A percentile compares a stretch with the other conserved stretches of the same genome.
Conservation (phyloP, 805 yeast genomes). For the Ogataea naganishii region DNA sequence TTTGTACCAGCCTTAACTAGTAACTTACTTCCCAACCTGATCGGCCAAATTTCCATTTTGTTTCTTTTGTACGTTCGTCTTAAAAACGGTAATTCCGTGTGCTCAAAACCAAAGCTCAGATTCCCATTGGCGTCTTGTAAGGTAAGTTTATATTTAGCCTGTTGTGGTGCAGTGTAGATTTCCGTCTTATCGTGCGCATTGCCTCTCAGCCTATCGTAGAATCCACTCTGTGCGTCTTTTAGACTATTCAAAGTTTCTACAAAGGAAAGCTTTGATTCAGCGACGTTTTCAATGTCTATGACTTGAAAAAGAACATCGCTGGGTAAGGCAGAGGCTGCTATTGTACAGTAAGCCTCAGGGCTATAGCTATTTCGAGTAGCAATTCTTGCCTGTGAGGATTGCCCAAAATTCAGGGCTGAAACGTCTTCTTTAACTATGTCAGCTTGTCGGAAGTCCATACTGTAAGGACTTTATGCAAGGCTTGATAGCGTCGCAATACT, state of each 20-base stretch:
- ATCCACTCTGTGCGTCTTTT: constrained; percentile 50
- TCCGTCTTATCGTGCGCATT: constrained; percentile 4
- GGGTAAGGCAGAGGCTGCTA: too few relatives aligned
- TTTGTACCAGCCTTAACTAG: constrained; percentile 38
- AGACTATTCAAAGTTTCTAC: constrained; percentile 45
- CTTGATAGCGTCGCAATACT: too few relatives aligned
- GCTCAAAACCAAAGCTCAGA: constrained; percentile 49
- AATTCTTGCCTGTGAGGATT: too few relatives aligned
- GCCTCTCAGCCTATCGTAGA: constrained; percentile 43
- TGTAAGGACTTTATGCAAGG: too few relatives aligned
- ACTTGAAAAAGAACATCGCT: constrained; percentile 40
- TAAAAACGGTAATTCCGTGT: constrained; percentile 43
- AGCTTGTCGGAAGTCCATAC: too few relatives aligned
- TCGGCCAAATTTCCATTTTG: constrained; percentile 21
- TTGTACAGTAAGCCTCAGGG: constrained; percentile 1
- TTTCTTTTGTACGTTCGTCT: constrained; percentile 12
- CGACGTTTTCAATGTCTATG: constrained; percentile 43
- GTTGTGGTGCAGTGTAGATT: constrained; percentile 5
- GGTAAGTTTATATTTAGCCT: constrained; percentile 45
- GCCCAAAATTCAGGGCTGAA: too few relatives aligned
- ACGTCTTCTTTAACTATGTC: too few relatives aligned
- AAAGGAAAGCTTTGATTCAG: constrained; percentile 41
- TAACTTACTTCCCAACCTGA: constrained; percentile 51
- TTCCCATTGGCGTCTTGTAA: constrained; percentile 46
- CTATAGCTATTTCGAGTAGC: background rate